phyloP scores from a whole-genome alignment of 202 grass and related monocot genomes.

The Digitaria exilis region DNA sequence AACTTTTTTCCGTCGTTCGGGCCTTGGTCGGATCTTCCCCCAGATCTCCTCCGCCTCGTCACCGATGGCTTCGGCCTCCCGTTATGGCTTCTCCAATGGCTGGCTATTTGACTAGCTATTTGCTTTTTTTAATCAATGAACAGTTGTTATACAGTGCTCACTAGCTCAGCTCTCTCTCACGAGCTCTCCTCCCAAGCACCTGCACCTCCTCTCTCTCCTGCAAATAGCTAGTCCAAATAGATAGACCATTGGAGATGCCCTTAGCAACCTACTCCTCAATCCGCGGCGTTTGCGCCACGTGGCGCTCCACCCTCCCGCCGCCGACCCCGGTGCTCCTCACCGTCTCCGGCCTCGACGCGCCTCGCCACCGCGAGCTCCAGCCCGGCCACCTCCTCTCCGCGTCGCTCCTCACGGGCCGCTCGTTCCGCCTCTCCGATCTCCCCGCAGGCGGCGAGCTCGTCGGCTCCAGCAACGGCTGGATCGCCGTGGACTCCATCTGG shows the following conservation, averaged over 20 bases:
- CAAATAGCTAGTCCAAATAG: no score
- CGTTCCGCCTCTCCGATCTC: neutral
- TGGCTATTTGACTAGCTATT: no score
- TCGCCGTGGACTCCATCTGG: neutral
- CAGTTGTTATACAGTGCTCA: no score
- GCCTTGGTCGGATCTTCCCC: neutral
- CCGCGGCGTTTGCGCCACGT: constrained; percentile 11
- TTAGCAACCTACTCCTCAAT: neutral
- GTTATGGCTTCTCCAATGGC: no score
- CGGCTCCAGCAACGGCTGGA: constrained; percentile 14
- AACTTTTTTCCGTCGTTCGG: neutral
- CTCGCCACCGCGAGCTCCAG: neutral
- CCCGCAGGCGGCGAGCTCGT: neutral
- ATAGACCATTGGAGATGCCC: no score
- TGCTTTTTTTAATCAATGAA: no score
- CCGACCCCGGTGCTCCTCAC: neutral
- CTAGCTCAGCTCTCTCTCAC: no score
- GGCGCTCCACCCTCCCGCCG: constrained; percentile 8
- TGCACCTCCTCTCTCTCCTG: no score
- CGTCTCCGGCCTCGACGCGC: neutral
- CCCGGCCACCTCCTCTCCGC: neutral
- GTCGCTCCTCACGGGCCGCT: neutral
- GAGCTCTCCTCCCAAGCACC: no score
- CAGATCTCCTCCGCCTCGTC: neutral
- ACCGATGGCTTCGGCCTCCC: neutral